These are phyloP conservation scores for Luffa aegyptiaca DNA, from an alignment of 306 rosid genomes.

Conservation along the genomic window DNA sequence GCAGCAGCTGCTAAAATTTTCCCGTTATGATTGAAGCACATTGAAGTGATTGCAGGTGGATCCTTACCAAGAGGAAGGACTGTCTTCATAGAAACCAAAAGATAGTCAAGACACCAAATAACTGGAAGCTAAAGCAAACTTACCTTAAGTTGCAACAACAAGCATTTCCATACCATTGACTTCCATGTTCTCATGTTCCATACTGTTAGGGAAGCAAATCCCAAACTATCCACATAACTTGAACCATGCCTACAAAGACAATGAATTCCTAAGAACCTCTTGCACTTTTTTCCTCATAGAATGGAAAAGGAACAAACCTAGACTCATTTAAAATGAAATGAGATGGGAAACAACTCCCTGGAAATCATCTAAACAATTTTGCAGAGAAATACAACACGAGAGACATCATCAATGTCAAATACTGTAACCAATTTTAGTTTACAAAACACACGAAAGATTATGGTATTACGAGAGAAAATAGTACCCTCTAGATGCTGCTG, in stretches of 20 bases:
- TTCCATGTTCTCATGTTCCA: slow-evolving; percentile 99
- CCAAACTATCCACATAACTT: slow-evolving; percentile 45
- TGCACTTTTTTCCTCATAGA: background rate
- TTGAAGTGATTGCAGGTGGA: slow-evolving; percentile 93
- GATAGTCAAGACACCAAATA: slow-evolving; percentile 30
- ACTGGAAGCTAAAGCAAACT: background rate
- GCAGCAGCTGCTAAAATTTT: slow-evolving; percentile 94
- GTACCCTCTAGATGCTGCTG: slow-evolving; percentile 91
- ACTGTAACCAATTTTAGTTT: background rate
- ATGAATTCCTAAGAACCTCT: background rate
- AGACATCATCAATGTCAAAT: background rate
- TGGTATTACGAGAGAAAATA: background rate
- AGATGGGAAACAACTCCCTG: background rate
- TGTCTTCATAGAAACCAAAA: slow-evolving; percentile 68
- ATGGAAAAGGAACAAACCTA: background rate
- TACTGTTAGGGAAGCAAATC: slow-evolving; percentile 77
- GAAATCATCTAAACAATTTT: slow-evolving; percentile 7
- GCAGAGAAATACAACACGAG: background rate
- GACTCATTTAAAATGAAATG: background rate
- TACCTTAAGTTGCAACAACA: slow-evolving; percentile 10
- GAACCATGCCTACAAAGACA: slow-evolving; percentile 51
- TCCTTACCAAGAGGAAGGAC: slow-evolving; percentile 98
- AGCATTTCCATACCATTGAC: slow-evolving; percentile 63
- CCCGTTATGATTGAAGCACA: slow-evolving; percentile 96
- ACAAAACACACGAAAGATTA: background rate